phyloP scores from a whole-genome alignment of 2,329 filamentous ascomycete genomes.

The Ascochyta rabiei region DNA sequence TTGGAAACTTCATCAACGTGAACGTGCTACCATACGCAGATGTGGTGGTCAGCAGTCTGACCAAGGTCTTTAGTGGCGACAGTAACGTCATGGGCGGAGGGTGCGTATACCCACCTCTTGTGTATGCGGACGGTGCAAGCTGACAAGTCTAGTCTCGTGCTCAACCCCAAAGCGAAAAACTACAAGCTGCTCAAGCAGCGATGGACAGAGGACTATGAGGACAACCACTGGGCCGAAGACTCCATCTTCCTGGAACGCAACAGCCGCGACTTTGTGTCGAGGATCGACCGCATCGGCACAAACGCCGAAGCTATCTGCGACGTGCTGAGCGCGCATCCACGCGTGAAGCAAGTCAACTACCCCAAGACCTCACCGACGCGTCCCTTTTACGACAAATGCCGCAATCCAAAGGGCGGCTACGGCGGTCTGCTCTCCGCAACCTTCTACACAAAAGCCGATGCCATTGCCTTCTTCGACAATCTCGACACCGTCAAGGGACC shows the following conservation, averaged over 20 bases:
- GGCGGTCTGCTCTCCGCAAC: constrained; percentile 87
- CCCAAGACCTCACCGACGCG: constrained; percentile 77
- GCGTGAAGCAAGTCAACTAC: constrained; percentile 83
- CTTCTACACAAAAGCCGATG: constrained; percentile 72
- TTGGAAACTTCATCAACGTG: constrained; percentile 95
- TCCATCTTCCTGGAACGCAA: constrained; percentile 95
- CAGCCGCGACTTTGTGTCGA: constrained; percentile 84
- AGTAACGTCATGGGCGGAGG: constrained; percentile 97
- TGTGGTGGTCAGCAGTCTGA: constrained; percentile 90
- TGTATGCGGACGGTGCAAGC: no score
- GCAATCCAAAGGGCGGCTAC: constrained; percentile 77
- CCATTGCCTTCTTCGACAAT: constrained; percentile 82
- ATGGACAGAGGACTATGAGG: constrained; percentile 74
- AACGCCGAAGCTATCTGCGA: constrained; percentile 86
- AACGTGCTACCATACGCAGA: constrained; percentile 90
- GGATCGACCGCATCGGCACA: constrained; percentile 82
- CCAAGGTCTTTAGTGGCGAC: constrained; percentile 96
- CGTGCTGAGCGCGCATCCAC: constrained; percentile 65
- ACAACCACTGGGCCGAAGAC: constrained; percentile 94
- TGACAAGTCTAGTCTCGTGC: constrained; percentile 53
- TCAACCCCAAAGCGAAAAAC: constrained; percentile 71
- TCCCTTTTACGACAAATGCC: constrained; percentile 78
- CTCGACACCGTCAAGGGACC: constrained; percentile 91
- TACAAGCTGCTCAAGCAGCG: constrained; percentile 72
- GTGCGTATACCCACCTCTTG: no score